These are phyloP conservation scores for Xylaria sp. DNA, from an alignment of 2,329 filamentous ascomycete genomes.

Conservation along the genomic window DNA sequence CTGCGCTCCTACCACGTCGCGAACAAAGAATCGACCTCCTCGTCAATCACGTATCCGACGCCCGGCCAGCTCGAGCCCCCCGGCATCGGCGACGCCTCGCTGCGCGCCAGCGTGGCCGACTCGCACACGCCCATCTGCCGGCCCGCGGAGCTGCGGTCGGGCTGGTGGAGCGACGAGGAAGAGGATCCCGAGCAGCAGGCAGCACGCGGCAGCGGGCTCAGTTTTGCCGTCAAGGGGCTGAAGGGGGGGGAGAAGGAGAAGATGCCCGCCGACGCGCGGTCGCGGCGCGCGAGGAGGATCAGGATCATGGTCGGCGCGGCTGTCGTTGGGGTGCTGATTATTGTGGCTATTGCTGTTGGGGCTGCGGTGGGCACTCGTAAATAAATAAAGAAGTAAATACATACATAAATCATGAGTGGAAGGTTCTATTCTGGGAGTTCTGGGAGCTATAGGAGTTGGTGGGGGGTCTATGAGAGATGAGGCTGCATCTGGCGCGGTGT, in stretches of 20 bases:
- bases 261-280: slow-evolving; percentile 18
- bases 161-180: slow-evolving; percentile 36
- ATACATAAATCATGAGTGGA: background rate
- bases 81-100: slow-evolving; percentile 7
- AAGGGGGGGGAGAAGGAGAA: slow-evolving; percentile 25
- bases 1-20: slow-evolving; percentile 12
- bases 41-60: background rate
- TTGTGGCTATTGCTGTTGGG: slow-evolving; percentile 40
- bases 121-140: slow-evolving; percentile 30
- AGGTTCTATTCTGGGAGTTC: background rate
- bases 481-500: slow-evolving; percentile 12
- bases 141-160: slow-evolving; percentile 33
- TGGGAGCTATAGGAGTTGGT: background rate
- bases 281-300: slow-evolving; percentile 31
- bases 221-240: slow-evolving; percentile 18
- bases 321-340: slow-evolving; percentile 32
- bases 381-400: background rate
- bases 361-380: slow-evolving; percentile 30
- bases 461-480: slow-evolving; percentile 2
- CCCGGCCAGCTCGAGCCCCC: background rate
- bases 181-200: slow-evolving; percentile 24
- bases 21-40: slow-evolving; percentile 27
- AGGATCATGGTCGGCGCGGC: slow-evolving; percentile 31
- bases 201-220: slow-evolving; percentile 4
- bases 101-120: slow-evolving; percentile 27